phyloP scores from a whole-genome alignment of 2,329 filamentous ascomycete species.

The Penicillium corylophilum region DNA sequence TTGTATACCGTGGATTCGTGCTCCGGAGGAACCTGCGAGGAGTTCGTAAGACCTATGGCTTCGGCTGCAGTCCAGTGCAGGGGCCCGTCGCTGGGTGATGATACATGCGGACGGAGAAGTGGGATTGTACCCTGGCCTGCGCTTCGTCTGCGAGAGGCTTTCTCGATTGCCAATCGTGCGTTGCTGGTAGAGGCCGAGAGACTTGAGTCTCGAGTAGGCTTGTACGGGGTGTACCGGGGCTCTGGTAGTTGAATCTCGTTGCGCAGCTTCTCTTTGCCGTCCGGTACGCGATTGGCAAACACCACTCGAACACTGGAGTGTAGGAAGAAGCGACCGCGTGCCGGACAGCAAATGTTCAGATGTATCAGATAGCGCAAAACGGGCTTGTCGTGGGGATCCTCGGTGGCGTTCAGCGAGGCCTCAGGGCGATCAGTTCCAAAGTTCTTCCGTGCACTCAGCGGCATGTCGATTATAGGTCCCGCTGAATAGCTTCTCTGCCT shows the following conservation, averaged over 20 bases:
- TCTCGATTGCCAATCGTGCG: slow-evolving; percentile 58
- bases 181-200: slow-evolving; percentile 37
- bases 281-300: slow-evolving; percentile 93
- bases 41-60: slow-evolving; percentile 11
- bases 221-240: slow-evolving; percentile 82
- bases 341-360: slow-evolving; percentile 85
- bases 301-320: slow-evolving; percentile 92
- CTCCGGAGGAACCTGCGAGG: slow-evolving; percentile 27
- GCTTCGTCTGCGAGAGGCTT: slow-evolving; percentile 59
- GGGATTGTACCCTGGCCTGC: slow-evolving; percentile 43
- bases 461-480: slow-evolving; percentile 77
- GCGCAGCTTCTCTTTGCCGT: slow-evolving; percentile 86
- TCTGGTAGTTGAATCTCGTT: slow-evolving; percentile 90
- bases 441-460: slow-evolving; percentile 43
- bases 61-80: slow-evolving; percentile 10
- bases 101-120: slow-evolving; percentile 7
- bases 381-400: slow-evolving; percentile 54
- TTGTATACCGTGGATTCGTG: slow-evolving; percentile 52
- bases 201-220: slow-evolving; percentile 55
- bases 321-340: slow-evolving; percentile 79
- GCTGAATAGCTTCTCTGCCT: slow-evolving; percentile 90
- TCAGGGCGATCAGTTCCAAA: slow-evolving; percentile 55
- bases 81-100: slow-evolving; percentile 13
- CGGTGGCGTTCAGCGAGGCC: slow-evolving; percentile 50
- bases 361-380: slow-evolving; percentile 88